Evolutionary conservation across 2,329 filamentous ascomycete genomes (phyloP).

Genomic region (Xylariales sp.): DNA sequence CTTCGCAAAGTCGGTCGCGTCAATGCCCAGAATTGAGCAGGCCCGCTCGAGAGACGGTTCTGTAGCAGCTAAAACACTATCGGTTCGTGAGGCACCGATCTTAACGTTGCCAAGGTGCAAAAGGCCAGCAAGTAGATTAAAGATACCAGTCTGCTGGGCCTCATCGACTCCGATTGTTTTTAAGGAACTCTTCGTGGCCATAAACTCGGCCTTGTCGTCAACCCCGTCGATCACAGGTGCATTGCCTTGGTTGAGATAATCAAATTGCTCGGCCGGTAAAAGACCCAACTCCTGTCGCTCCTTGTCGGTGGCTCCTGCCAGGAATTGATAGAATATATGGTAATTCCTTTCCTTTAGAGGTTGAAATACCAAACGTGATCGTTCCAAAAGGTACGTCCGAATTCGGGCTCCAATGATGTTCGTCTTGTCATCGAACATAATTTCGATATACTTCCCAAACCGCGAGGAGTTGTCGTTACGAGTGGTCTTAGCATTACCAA

Average conservation of each 20-base stretch:
- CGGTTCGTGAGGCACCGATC: conserved; percentile 88
- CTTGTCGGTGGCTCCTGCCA: conserved; percentile 87
- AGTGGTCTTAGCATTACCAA: conserved; percentile 99
- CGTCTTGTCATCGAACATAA: conserved; percentile 95
- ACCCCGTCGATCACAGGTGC: conserved; percentile 92
- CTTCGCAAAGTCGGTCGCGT: conserved; percentile 87
- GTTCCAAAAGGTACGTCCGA: conserved; percentile 92
- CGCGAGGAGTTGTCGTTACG: conserved; percentile 98
- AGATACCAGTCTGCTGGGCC: conserved; percentile 83
- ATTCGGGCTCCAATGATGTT: conserved; percentile 99
- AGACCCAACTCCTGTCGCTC: conserved; percentile 84
- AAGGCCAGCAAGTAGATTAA: conserved; percentile 88
- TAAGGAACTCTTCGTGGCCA: conserved; percentile 86
- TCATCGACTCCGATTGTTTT: conserved; percentile 85
- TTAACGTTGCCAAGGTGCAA: conserved; percentile 97
- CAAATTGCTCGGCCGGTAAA: conserved; percentile 87
- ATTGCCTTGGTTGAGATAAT: conserved; percentile 95
- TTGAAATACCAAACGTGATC: conserved; percentile 96
- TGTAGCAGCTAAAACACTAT: conserved; percentile 82
- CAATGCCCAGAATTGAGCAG: conserved; percentile 86
- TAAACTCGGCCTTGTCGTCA: conserved; percentile 94
- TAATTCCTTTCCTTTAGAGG: conserved; percentile 98
- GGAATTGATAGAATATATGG: conserved; percentile 98
- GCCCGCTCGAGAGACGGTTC: conserved; percentile 87
- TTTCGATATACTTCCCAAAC: conserved; percentile 99